Evolutionary conservation across 768 basidiomycete genomes (phyloP).

Genomic region (Pulveroboletus frians): DNA sequence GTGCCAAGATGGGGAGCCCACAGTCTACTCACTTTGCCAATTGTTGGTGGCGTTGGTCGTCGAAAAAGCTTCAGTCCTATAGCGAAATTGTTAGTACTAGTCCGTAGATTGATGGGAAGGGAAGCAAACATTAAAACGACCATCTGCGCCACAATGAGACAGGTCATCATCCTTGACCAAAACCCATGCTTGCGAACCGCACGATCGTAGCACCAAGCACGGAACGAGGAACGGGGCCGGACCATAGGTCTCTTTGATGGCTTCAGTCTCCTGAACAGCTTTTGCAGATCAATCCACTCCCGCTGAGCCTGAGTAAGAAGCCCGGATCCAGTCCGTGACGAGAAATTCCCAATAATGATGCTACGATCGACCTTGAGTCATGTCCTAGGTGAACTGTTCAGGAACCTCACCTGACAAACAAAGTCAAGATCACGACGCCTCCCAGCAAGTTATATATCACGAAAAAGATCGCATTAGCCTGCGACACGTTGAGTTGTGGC

Average conservation of each 20-base stretch:
- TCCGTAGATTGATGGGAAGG: not conserved
- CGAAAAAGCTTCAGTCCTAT: conserved; percentile 77
- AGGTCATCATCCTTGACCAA: conserved; percentile 81
- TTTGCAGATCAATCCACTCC: conserved; percentile 92
- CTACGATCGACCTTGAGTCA: conserved; percentile 37
- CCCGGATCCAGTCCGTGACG: conserved; percentile 78
- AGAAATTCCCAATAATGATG: conserved; percentile 95
- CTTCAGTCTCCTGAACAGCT: conserved; percentile 78
- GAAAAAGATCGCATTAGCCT: conserved; percentile 87
- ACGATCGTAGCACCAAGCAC: conserved; percentile 88
- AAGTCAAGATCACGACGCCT: conserved; percentile 81
- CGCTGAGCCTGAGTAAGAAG: conserved; percentile 81
- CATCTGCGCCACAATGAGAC: conserved; percentile 77
- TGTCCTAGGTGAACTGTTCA: not conserved
- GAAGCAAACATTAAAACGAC: conserved; percentile 68
- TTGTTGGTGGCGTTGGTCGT: conserved; percentile 45
- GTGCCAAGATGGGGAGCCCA: conserved; percentile 1
- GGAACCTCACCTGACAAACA: conserved; percentile 73
- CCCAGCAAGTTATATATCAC: conserved; percentile 89
- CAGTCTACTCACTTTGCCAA: conserved; percentile 50
- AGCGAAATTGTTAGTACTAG: not conserved
- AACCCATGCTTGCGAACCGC: conserved; percentile 90
- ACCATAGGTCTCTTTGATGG: conserved; percentile 77
- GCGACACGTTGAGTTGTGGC: conserved; percentile 65
- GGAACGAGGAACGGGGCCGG: conserved; percentile 49